Conservation (phyloP, 257 asterid species). For the Capsicum baccatum region DNA sequence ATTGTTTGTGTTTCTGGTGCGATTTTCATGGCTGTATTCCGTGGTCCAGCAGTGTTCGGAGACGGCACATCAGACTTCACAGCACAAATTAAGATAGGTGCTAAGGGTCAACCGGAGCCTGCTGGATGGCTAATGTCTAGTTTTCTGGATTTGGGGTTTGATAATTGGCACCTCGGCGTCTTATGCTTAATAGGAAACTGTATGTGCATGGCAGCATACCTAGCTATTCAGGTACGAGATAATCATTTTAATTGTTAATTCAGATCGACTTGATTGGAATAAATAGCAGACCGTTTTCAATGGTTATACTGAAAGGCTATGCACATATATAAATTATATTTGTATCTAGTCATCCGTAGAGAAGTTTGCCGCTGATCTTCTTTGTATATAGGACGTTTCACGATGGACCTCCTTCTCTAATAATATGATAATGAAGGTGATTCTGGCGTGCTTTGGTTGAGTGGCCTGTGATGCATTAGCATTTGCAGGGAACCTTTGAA, state of each 20-base stretch:
- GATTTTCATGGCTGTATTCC: constrained; percentile 78
- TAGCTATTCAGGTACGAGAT: constrained; percentile 77
- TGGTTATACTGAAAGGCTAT: not conserved
- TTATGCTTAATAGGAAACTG: constrained; percentile 93
- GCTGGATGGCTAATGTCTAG: constrained; percentile 73
- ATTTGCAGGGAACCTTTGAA: constrained; percentile 4
- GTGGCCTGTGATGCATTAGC: constrained; percentile 14
- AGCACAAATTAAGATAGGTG: constrained; percentile 65
- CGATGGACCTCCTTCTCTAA: not conserved
- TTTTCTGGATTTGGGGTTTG: constrained; percentile 67
- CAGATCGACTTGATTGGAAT: not conserved
- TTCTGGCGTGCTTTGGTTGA: constrained; percentile 12
- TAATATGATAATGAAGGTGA: not conserved
- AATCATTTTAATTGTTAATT: not conserved
- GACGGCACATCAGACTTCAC: constrained; percentile 60
- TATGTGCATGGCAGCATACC: constrained; percentile 87
- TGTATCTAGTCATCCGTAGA: not conserved
- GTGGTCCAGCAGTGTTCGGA: constrained; percentile 89
- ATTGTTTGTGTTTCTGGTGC: constrained; percentile 91
- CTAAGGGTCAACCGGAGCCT: constrained; percentile 86
- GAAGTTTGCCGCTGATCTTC: not conserved
- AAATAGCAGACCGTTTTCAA: not conserved
- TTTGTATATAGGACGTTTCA: not conserved
- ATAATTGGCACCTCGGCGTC: constrained; percentile 89
- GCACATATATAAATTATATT: not conserved